Evolutionary conservation across 176 grass and related monocot species (phyloP).

Genomic region (Themeda triandra): DNA sequence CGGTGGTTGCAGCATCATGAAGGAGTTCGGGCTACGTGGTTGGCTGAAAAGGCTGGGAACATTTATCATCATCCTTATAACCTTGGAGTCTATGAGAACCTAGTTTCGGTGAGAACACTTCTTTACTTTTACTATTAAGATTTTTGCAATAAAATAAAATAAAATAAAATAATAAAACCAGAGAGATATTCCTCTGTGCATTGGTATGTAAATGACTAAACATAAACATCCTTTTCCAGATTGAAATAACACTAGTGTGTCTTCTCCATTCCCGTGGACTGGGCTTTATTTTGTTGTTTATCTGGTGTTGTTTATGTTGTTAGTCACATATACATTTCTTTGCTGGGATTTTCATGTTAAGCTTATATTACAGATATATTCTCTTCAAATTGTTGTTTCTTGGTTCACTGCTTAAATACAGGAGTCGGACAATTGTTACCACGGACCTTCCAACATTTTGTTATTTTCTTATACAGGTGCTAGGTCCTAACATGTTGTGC

Average conservation of each 20-base stretch:
- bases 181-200: background rate
- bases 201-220: background rate
- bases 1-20: conserved; percentile 78
- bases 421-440: background rate
- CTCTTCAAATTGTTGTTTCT: background rate
- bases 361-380: background rate
- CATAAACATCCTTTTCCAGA: background rate
- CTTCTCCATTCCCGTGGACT: background rate
- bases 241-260: background rate
- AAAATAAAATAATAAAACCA: background rate
- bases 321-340: conserved; percentile 2
- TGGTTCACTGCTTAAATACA: background rate
- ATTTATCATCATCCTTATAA: conserved; percentile 90
- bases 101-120: conserved; percentile 63
- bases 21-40: conserved; percentile 91
- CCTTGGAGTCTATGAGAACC: conserved; percentile 81
- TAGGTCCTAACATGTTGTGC: conserved; percentile 73
- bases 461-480: conserved; percentile 39
- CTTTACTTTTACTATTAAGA: conserved; percentile 1
- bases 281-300: too few species aligned
- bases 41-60: conserved; percentile 85
- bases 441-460: background rate
- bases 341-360: background rate
- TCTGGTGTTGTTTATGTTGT: background rate
- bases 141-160: background rate